Conservation (phyloP, 495 filamentous ascomycete species). For the Hypoxylon perforatum region DNA sequence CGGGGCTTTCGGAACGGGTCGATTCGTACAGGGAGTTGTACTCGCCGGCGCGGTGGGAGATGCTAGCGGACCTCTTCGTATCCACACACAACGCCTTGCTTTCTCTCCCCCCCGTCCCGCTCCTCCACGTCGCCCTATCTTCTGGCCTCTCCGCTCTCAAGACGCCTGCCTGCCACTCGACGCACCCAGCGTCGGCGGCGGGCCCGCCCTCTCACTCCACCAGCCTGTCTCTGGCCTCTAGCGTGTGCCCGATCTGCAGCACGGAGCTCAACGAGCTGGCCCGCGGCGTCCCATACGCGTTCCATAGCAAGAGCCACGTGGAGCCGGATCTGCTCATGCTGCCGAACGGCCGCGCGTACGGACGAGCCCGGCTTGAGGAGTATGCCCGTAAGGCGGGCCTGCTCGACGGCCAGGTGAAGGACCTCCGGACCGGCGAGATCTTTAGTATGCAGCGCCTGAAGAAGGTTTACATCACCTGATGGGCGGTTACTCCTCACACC, state of each 20-base stretch:
- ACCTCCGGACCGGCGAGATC: constrained; percentile 79
- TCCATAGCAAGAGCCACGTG: constrained; percentile 91
- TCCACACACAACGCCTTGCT: constrained; percentile 88
- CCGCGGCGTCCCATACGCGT: constrained; percentile 87
- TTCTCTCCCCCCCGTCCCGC: constrained; percentile 81
- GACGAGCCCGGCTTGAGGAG: constrained; percentile 75
- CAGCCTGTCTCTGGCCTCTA: constrained; percentile 50
- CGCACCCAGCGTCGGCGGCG: constrained; percentile 48
- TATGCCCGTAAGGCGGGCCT: constrained; percentile 80
- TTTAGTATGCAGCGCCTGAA: constrained; percentile 71
- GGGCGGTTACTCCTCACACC: not conserved
- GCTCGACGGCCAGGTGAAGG: constrained; percentile 74
- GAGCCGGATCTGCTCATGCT: constrained; percentile 87
- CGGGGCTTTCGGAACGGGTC: constrained; percentile 59
- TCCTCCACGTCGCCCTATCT: constrained; percentile 91
- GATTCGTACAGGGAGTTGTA: constrained; percentile 69
- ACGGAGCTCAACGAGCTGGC: constrained; percentile 94
- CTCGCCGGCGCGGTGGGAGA: constrained; percentile 74
- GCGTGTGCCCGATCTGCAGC: constrained; percentile 92
- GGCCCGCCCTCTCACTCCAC: constrained; percentile 53
- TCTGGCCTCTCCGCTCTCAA: constrained; percentile 95
- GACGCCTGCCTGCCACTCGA: constrained; percentile 90
- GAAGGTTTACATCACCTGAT: constrained; percentile 84
- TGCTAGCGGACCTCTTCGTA: constrained; percentile 84
- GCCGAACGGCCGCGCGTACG: constrained; percentile 89